Percentiles rank a stretch among this genome's conserved stretches.
Conservation (phyloP, 2,329 filamentous ascomycete genomes). For the Dactylellina parvicollis region DNA sequence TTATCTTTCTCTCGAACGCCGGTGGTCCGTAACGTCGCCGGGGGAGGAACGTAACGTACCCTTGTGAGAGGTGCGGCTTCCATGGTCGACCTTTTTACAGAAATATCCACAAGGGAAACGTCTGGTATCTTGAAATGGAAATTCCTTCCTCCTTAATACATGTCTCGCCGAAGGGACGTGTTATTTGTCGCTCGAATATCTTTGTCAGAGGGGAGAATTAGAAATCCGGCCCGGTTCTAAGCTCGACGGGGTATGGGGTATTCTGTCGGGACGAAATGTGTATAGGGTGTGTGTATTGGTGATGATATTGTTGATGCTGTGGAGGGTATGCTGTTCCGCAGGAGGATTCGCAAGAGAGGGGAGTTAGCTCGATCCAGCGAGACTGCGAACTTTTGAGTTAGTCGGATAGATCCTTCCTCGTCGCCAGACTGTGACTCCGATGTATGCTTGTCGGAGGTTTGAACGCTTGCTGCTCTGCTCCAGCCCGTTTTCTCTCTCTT, state of each 20-base stretch:
- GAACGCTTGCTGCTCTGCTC: neutral
- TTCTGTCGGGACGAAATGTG: conserved; percentile 12
- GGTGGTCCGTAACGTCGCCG: conserved; percentile 19
- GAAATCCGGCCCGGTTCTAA: neutral
- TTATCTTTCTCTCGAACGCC: conserved; percentile 1
- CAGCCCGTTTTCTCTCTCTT: neutral
- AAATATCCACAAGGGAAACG: conserved; percentile 5
- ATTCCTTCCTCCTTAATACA: conserved; percentile 54
- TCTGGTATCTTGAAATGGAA: conserved; percentile 37
- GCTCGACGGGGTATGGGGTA: neutral
- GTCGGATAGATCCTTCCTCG: conserved; percentile 10
- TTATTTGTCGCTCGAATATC: neutral
- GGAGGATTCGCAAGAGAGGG: conserved; percentile 27
- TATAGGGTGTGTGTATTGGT: conserved; percentile 11
- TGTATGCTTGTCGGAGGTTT: neutral
- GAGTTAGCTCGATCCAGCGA: conserved; percentile 52
- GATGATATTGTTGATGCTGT: neutral
- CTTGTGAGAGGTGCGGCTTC: conserved; percentile 54
- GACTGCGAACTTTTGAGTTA: conserved; percentile 34
- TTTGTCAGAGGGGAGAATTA: neutral
- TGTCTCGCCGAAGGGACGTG: conserved; percentile 22
- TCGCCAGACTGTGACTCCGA: neutral
- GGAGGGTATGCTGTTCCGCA: conserved; percentile 38
- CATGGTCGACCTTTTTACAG: conserved; percentile 37
- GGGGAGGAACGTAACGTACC: conserved; percentile 41